Evolutionary conservation across 1,284 basidiomycete genomes (phyloP), one percentile per base, ranked within the genome.

Genomic region (Ceratobasidium sp.): DNA sequence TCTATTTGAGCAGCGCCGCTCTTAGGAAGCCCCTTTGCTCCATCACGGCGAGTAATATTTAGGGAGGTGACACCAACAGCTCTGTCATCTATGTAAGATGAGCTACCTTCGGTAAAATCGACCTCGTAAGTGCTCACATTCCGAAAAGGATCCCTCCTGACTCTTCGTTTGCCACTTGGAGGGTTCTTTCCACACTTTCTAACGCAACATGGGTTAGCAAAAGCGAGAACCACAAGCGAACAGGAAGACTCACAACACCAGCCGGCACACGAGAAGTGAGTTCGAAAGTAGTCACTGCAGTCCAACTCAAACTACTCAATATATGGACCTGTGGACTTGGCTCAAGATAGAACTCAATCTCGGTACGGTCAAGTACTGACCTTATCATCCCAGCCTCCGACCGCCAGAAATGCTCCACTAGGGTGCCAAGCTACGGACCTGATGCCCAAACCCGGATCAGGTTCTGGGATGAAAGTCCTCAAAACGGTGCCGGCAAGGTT

Each of bases 321-420:
- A 96, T 86, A 76, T 94, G 84, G 30, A 95, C 84, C 92, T 94
- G 76, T 2, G 73, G 59, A 64, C 46, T 62, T 75, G 55, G 75
- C 71, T 41, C n/a, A 57, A 46, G 30, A 63, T 41, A n/a, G 6
- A 72, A 21, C 11, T 35, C 49, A 21, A 23, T 43, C 18, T 67
- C 13, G n/a, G 14, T 18, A 7, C 66, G 23, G 64, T 16, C 44
- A 55, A 59, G 30, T 43, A 77, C 83, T 44, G 73, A 90, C 93
- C 82, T 91, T 93, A 77, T 95, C 92, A 80, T 95, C 93, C 87
- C 90, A 94, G 7, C 94, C 94, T 13, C 88, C 89, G 0, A 95
- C 83, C 1, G 90, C 91, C 7, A 96, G 82, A 79, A 91, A 94
- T 77, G 87, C 84, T 1, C 94, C 93, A 61, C 85, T 89, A 0